Percentiles rank a stretch among this genome's conserved stretches.
These are phyloP conservation scores for Aplosporella prunicola DNA, from an alignment of 2,329 filamentous ascomycete genomes.

Conservation along the genomic window DNA sequence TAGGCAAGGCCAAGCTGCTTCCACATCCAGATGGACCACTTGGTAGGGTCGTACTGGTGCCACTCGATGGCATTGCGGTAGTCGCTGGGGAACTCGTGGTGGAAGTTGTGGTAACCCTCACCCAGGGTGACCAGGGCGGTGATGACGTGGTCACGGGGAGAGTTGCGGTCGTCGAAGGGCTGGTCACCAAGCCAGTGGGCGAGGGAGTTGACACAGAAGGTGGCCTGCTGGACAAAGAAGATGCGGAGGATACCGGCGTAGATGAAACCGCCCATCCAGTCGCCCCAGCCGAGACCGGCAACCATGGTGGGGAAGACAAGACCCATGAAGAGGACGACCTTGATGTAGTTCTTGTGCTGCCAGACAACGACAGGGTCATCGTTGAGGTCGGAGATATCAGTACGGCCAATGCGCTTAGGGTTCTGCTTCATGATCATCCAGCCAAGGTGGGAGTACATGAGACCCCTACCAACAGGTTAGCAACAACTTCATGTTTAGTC, in stretches of 20 bases:
- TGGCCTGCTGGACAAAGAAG: constrained; percentile 85
- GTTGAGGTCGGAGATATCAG: constrained; percentile 81
- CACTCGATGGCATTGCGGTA: constrained; percentile 86
- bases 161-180: constrained; percentile 88
- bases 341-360: constrained; percentile 82
- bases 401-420: constrained; percentile 77
- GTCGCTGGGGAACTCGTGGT: constrained; percentile 88
- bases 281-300: constrained; percentile 69
- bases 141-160: constrained; percentile 77
- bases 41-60: constrained; percentile 87
- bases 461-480: too few species aligned
- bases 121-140: constrained; percentile 78
- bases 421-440: constrained; percentile 96
- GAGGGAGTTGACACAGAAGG: constrained; percentile 86
- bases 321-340: constrained; percentile 68
- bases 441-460: constrained; percentile 49
- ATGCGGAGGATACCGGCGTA: constrained; percentile 79
- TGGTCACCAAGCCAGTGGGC: constrained; percentile 89
- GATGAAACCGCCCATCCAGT: constrained; percentile 73
- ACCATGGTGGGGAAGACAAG: constrained; percentile 66
- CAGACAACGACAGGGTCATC: constrained; percentile 76
- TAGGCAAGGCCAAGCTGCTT: constrained; percentile 77
- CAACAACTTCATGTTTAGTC: too few species aligned
- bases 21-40: constrained; percentile 74
- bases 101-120: constrained; percentile 91